Evolutionary conservation across 1,284 basidiomycete species (phyloP).

Genomic region (Ustilago hordei): DNA sequence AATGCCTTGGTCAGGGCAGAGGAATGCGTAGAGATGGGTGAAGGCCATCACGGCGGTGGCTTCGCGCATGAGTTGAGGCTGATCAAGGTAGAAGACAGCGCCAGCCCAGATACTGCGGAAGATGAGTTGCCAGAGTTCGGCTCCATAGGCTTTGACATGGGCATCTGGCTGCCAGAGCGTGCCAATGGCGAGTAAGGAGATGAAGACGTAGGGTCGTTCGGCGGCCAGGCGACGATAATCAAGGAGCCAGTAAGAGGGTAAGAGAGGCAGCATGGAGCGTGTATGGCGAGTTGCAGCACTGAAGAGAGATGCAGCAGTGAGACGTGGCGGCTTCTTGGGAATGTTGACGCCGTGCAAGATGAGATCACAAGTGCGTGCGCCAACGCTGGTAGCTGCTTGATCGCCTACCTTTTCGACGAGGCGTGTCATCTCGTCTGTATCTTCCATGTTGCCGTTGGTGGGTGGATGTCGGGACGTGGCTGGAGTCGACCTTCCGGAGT

Average conservation of each 20-base stretch:
- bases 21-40: conserved; percentile 38
- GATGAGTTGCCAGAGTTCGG: conserved; percentile 51
- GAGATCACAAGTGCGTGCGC: conserved; percentile 43
- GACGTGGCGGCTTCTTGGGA: conserved; percentile 48
- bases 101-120: conserved; percentile 51
- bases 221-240: conserved; percentile 40
- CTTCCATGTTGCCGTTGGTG: conserved; percentile 21
- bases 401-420: conserved; percentile 49
- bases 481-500: conserved; percentile 42
- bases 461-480: conserved; percentile 32
- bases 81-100: conserved; percentile 47
- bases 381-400: conserved; percentile 46
- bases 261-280: conserved; percentile 29
- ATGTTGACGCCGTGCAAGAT: conserved; percentile 56
- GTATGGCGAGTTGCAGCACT: conserved; percentile 40
- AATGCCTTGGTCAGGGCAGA: conserved; percentile 42
- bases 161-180: conserved; percentile 47
- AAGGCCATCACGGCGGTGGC: conserved; percentile 35
- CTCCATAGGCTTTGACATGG: conserved; percentile 47
- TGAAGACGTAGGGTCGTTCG: conserved; percentile 44
- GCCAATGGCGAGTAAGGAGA: conserved; percentile 37
- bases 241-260: conserved; percentile 48
- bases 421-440: conserved; percentile 43
- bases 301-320: conserved; percentile 48
- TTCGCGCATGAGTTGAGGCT: conserved; percentile 46